Evolutionary conservation across 306 rosid species (phyloP).

Genomic region (Dryas drummondii): DNA sequence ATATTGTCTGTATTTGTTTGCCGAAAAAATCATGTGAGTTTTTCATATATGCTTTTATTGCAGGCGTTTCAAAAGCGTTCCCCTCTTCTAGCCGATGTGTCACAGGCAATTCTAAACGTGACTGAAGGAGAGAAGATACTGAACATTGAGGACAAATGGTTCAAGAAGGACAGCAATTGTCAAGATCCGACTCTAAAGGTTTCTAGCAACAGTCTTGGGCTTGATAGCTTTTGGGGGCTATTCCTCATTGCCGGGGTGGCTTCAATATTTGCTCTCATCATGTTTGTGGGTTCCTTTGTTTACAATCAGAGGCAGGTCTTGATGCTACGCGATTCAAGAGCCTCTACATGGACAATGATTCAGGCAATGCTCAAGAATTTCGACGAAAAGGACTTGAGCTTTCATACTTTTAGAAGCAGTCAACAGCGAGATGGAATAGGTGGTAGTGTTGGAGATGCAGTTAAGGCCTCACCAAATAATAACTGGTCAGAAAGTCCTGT

Average conservation of each 20-base stretch:
- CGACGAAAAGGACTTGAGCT: slow-evolving; percentile 18
- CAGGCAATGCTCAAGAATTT: slow-evolving; percentile 21
- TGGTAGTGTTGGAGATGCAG: too few relatives aligned
- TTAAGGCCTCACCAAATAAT: too few relatives aligned
- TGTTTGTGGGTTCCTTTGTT: slow-evolving; percentile 34
- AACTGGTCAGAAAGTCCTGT: too few relatives aligned
- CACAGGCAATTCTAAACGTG: slow-evolving; percentile 53
- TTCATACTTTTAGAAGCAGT: too few relatives aligned
- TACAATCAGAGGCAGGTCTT: slow-evolving; percentile 35
- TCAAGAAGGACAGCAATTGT: slow-evolving; percentile 27
- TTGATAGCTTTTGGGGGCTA: slow-evolving; percentile 67
- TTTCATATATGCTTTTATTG: not conserved
- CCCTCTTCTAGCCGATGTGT: slow-evolving; percentile 49
- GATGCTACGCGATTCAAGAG: not conserved
- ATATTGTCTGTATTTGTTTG: not conserved
- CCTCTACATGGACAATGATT: slow-evolving; percentile 39
- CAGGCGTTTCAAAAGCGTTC: slow-evolving; percentile 50
- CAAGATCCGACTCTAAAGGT: slow-evolving; percentile 16
- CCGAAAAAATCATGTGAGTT: not conserved
- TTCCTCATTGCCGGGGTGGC: slow-evolving; percentile 48
- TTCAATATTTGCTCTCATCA: slow-evolving; percentile 31
- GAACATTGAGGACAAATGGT: slow-evolving; percentile 52
- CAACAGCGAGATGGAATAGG: too few relatives aligned
- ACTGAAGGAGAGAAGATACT: slow-evolving; percentile 55
- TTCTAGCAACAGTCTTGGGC: slow-evolving; percentile 39